Evolutionary conservation across 2,329 filamentous ascomycete genomes (phyloP), one percentile per base, ranked within the genome.

Genomic region (Trichoderma endophyticum): DNA sequence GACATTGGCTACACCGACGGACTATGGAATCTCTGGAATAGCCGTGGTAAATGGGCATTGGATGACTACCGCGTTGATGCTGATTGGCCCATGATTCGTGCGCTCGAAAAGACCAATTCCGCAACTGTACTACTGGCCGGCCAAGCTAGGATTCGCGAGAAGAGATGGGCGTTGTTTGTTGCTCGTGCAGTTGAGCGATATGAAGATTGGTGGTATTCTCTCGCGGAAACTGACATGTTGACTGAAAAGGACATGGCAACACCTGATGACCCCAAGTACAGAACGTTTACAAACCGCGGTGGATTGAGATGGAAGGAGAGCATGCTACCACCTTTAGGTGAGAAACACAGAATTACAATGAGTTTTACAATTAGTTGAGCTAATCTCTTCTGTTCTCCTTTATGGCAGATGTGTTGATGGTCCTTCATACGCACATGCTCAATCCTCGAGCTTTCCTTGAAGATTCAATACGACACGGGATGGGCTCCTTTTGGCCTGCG

Each of bases 401-500:
- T 3, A 14, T 9, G 15, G 2, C 15, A 85, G 92, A 95, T 80
- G 88, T 95, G 0, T 80, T 94, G 24, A 92, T 95, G 91, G 90
- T 95, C 0, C 93, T 91, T 90, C 93, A 95, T 79, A 84, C 91
- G 0, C 92, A 93, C 77, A 91, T 93, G 88, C 87, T 95, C 3
- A 95, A 94, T 75, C 93, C 93, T 0, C 85, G 91, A 54, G 84
- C 83, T n/a, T 95, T 90, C 77, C 86, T 94, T 4, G 92, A 95
- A 76, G 93, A 95, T 78, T 90, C 89, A 76, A 82, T 94, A 70
- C 86, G 91, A 8, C 81, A 84, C 32, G 88, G 88, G 0, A 75
- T 84, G 3, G 83, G 84, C 71, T 82, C 86, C 32, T 79, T 88
- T 3, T 94, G 92, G 90, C 81, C 83, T 1, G 84, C 85, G 0